phyloP scores from a whole-genome alignment of 768 basidiomycete genomes.

The Hortiboletus flavorubellus region DNA sequence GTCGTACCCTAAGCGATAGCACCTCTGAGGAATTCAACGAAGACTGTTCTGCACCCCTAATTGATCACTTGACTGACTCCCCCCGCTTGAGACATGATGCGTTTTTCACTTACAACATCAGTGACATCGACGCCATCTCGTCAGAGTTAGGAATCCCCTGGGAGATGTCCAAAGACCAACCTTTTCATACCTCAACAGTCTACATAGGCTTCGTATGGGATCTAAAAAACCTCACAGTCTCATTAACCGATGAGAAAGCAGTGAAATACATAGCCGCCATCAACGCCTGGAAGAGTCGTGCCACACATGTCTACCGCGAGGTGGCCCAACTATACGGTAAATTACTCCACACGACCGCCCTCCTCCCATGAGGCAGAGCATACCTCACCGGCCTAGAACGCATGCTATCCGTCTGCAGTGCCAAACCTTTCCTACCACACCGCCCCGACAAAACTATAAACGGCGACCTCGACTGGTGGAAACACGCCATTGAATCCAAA shows the following conservation, averaged over 20 bases:
- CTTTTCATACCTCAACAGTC: background rate
- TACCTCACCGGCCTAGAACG: conserved; percentile 42
- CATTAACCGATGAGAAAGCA: background rate
- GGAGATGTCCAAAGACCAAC: conserved; percentile 9
- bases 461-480: background rate
- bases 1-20: too few relatives aligned
- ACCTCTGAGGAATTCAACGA: too few relatives aligned
- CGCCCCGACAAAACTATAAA: background rate
- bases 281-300: background rate
- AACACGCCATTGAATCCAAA: too few relatives aligned
- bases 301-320: background rate
- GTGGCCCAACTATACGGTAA: background rate
- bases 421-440: conserved; percentile 34
- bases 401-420: conserved; percentile 29
- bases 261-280: background rate
- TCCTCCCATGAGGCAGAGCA: conserved; percentile 33
- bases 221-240: background rate
- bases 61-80: too few relatives aligned
- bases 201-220: background rate
- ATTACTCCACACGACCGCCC: background rate
- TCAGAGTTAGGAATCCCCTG: conserved; percentile 4
- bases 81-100: too few relatives aligned
- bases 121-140: conserved; percentile 1
- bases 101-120: too few relatives aligned
- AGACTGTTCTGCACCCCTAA: too few relatives aligned